Evolutionary conservation across 352 stramenopile genomes (phyloP), one percentile per base, ranked within the genome.

Genomic region (Albugo laibachii): DNA sequence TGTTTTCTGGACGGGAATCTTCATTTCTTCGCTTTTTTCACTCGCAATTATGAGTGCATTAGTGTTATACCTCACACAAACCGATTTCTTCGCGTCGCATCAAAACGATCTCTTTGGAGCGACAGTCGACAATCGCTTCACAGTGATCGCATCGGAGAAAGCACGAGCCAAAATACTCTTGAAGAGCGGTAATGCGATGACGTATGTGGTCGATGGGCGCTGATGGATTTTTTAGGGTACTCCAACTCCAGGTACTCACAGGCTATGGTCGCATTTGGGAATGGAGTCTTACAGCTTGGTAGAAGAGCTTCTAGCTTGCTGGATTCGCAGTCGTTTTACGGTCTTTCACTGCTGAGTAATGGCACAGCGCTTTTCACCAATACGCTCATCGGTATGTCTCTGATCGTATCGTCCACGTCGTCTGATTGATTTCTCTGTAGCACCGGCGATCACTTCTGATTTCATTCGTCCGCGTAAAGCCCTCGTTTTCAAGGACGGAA

Each of bases 61-160:
- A 13, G 63, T 66, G 16, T 62, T 81, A 16, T 85, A 85, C 53
- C 59, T 89, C 19, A 69, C 67, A 49, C 71, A 85, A 48, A 78
- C 73, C 11, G 73, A 86, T 50, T 86, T 89, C 59, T 89, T 89
- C 34, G 66, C 66, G 51, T 73, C 65, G 10, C 73, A 89, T 51
- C 77, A 86, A 52, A 79, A 58, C 27, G 74, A 89, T 21, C 44
- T 89, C n/a, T 74, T 89, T 34, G 74, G 73, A 15, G 80, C 72
- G 31, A 87, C 69, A 0, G 70, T 89, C 43, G 77, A 89, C 45
- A 80, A 86, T 21, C 60, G 71, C 13, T 89, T 86, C 40, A 85
- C 73, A 5, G 73, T 86, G 20, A 70, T 89, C 19, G 76, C 77
- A 27, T 55, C 74, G 15, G 59, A 85, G 41, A 67, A 74, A 27